Evolutionary conservation across 2,329 filamentous ascomycete genomes (phyloP), one percentile per base, ranked within the genome.

Genomic region (Cordyceps tenuipes): DNA sequence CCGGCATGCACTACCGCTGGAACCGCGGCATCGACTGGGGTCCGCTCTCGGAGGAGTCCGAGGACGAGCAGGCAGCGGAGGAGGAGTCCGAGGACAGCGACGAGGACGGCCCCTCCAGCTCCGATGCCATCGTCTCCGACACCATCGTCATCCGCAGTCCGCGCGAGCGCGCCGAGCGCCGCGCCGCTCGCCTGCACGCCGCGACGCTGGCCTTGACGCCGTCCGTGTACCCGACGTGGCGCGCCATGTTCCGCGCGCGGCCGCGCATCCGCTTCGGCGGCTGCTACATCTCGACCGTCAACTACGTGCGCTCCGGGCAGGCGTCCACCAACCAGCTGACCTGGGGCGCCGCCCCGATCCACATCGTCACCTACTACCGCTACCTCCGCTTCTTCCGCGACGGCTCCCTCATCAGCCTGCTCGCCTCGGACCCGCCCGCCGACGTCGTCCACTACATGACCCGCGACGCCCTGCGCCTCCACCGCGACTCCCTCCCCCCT

Each of bases 361-460:
- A 96, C 71, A 95, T 97, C 61, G 91, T 99, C 53, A 99, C 94
- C 0, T 99, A 97, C 76, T 99, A 96, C 76, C 90, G 94, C 61
- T 99, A 97, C 74, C 82, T 99, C 3, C 89, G 94, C 57, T 94
- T 99, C 77, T 94, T 94, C 76, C 89, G 91, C 26, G 90, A 97
- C 72, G 94, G 94, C 31, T 88, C 88, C 1, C 85, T 82, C 64
- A 86, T 97, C 62, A 90, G 86, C 58, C 80, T 99, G 1, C 81
- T 95, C 41, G 90, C 89, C 0, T 95, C 90, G 0, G 75, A 82
- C 5, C 90, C 96, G 69, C 94, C 94, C 0, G 75, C 81, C n/a
- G 90, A 95, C 19, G 89, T 97, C 13, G 90, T 99, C 0, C 90
- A 91, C 60, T 82, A 93, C 67, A 79, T 99, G 21, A 90, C 84